Conservation (phyloP, 108 stramenopile genomes). For the Cyclotella sp. region DNA sequence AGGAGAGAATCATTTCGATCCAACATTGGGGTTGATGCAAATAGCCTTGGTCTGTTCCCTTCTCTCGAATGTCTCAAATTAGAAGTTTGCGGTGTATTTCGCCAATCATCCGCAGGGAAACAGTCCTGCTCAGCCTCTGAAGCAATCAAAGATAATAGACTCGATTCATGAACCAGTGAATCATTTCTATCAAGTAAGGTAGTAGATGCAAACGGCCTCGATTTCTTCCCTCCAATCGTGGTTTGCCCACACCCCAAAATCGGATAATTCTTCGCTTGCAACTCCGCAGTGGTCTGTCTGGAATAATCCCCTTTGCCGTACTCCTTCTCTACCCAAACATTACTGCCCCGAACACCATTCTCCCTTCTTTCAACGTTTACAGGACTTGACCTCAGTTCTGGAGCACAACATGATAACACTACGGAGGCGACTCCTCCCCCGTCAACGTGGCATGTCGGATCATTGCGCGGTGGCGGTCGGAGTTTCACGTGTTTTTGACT, state of each 20-base stretch:
- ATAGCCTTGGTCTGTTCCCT: slow-evolving; percentile 19
- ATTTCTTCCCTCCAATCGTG: not conserved
- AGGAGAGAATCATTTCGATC: slow-evolving; percentile 25
- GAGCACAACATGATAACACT: slow-evolving; percentile 20
- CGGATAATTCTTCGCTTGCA: not conserved
- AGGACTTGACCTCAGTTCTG: not conserved
- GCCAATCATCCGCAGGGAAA: not conserved
- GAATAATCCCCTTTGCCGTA: not conserved
- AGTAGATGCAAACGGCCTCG: slow-evolving; percentile 16
- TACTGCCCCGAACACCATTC: not conserved
- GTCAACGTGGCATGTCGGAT: slow-evolving; percentile 7
- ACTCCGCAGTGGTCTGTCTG: not conserved
- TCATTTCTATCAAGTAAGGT: slow-evolving; percentile 18
- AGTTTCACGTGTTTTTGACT: not conserved
- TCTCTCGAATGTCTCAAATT: not conserved
- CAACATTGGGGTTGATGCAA: slow-evolving; percentile 29
- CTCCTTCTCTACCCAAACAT: slow-evolving; percentile 17
- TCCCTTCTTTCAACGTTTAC: not conserved
- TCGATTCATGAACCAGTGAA: not conserved
- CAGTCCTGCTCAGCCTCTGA: not conserved
- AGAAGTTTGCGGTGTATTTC: not conserved
- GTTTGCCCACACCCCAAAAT: not conserved
- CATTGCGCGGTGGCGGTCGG: not conserved
- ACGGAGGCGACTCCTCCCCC: slow-evolving; percentile 19
- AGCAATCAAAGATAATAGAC: not conserved